phyloP scores from a whole-genome alignment of 1,284 basidiomycete species.

The Ustilago loliicola region DNA sequence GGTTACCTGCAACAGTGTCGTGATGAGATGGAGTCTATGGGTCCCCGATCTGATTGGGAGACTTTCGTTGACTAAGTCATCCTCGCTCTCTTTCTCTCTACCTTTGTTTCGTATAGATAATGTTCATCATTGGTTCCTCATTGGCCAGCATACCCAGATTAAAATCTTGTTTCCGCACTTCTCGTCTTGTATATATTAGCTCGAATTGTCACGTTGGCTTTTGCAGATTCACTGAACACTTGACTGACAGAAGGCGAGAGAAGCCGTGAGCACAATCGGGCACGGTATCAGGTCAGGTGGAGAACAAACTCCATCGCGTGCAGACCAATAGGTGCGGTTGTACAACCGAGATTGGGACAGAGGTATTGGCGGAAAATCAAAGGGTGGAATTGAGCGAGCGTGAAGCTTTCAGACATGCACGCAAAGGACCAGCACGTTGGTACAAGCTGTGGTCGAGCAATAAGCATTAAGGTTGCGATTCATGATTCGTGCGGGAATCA shows the following conservation, averaged over 20 bases:
- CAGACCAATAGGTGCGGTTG: no score
- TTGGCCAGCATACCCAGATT: neutral
- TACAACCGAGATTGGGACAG: no score
- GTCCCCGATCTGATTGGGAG: conserved; percentile 44
- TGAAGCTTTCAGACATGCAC: no score
- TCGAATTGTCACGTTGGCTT: neutral
- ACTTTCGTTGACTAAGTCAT: conserved; percentile 39
- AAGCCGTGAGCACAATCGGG: no score
- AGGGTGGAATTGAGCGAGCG: no score
- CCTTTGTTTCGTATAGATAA: neutral
- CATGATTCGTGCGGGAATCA: neutral
- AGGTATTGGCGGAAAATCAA: no score
- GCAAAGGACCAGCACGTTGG: no score
- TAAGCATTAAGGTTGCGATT: neutral
- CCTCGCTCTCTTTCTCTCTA: neutral
- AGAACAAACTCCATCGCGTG: no score
- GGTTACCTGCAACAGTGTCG: conserved; percentile 40
- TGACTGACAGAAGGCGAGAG: neutral
- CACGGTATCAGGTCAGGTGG: no score
- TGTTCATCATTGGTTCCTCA: neutral
- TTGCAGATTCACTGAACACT: neutral
- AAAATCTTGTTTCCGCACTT: neutral
- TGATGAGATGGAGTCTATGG: conserved; percentile 46
- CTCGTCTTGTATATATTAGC: neutral
- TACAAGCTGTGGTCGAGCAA: no score